phyloP scores from a whole-genome alignment of 148 eudicot species.

The Diospyros lotus region DNA sequence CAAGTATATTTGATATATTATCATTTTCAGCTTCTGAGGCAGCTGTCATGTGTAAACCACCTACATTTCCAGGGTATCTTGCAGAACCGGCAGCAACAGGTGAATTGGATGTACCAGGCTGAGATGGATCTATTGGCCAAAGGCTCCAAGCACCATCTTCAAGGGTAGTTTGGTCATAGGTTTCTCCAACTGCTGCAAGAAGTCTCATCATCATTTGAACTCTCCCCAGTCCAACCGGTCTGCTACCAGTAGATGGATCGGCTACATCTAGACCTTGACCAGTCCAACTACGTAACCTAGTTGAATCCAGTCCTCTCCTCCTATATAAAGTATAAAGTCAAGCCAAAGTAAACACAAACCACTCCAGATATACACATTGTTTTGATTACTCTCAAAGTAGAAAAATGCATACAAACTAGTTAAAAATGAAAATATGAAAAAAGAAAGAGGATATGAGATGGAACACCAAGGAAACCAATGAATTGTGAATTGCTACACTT shows the following conservation, averaged over 20 bases:
- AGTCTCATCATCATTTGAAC: constrained; percentile 99
- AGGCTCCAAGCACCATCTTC: constrained; percentile 86
- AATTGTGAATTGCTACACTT: neutral
- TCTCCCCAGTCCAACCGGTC: constrained; percentile 63
- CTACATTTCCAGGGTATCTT: constrained; percentile 35
- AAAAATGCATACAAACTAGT: too few relatives aligned
- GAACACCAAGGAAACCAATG: too few relatives aligned
- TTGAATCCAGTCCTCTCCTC: constrained; percentile 57
- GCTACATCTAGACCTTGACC: constrained; percentile 78
- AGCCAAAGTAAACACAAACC: neutral
- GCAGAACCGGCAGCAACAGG: constrained; percentile 37
- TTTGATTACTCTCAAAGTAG: too few relatives aligned
- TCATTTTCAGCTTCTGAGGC: constrained; percentile 47
- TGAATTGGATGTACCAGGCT: constrained; percentile 63
- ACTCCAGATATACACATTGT: too few relatives aligned
- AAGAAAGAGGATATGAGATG: neutral
- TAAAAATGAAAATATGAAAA: too few relatives aligned
- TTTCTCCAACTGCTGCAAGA: constrained; percentile 93
- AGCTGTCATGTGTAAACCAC: constrained; percentile 46
- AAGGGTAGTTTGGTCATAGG: constrained; percentile 81
- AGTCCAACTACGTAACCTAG: constrained; percentile 66
- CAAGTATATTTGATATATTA: constrained; percentile 65
- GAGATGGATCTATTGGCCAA: constrained; percentile 76
- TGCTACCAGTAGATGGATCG: constrained; percentile 67
- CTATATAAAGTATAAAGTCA: constrained; percentile 22